Evolutionary conservation across 2,329 filamentous ascomycete genomes (phyloP), one percentile per base, ranked within the genome.

Genomic region (Orbilia oligospora): DNA sequence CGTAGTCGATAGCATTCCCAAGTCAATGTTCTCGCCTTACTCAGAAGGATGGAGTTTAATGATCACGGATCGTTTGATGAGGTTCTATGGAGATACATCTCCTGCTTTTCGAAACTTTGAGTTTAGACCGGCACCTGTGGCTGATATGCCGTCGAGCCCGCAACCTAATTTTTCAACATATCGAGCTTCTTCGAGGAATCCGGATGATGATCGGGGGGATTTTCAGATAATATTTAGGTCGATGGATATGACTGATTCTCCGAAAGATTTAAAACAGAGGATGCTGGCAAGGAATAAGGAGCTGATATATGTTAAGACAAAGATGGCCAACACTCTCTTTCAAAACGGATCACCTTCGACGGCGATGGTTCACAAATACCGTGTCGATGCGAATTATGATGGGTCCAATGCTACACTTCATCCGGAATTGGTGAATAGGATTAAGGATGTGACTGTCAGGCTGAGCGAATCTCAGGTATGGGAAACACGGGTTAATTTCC

Each of bases 271-370:
- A 6, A n/a, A 44, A 12, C 10, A 22, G 5, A 41, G 16, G n/a
- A 36, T 51, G 38, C 9, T 51, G 2, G 5, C 3, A 3, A 55
- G 24, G 22, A 20, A 5, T 14, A 20, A 22, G 12, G 20, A 18
- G 2, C 3, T 14, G 5, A 18, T 53, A 22, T 18, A 38, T 20
- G 8, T 78, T 5, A 72, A 69, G 27, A 92, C 1, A 22, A 68
- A 72, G 16, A 85, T 96, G 27, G 91, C 93, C 48, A 93, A 93
- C 82, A 97, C 93, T 0, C 85, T 93, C 5, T 96, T 96, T 82
- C 88, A 90, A 46, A 95, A 91, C 77, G 91, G 90, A 55, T 86
- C 86, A 27, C 85, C 86, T 0, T 90, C 90, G 1, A 92, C 90
- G 0, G 84, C 93, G 6, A 82, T 88, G 36, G 76, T 81, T 33